phyloP scores from a whole-genome alignment of 306 rosid genomes.

The Amphicarpaea edgeworthii region DNA sequence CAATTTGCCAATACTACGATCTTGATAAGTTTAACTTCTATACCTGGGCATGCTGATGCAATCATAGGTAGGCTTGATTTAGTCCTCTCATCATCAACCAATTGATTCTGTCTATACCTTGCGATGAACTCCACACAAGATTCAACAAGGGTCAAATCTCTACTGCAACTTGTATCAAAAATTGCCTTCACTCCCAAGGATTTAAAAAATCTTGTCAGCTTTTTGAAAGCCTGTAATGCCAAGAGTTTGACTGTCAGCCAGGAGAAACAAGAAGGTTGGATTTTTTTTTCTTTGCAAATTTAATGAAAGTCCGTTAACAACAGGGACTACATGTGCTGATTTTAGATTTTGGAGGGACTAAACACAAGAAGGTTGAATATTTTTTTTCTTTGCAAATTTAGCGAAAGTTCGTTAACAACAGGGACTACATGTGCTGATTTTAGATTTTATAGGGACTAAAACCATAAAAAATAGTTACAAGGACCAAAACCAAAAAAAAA shows the following conservation, averaged over 20 bases:
- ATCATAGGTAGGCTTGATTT: conserved; percentile 78
- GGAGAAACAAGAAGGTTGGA: conserved; percentile 3
- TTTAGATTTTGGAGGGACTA: neutral
- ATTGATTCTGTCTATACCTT: conserved; percentile 70
- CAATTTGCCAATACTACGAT: conserved; percentile 24
- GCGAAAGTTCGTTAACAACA: neutral
- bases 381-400: too few relatives aligned
- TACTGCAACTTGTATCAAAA: conserved; percentile 90
- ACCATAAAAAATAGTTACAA: too few relatives aligned
- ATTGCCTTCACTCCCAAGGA: conserved; percentile 89
- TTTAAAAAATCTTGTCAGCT: conserved; percentile 80
- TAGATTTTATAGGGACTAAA: neutral
- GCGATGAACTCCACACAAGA: conserved; percentile 82
- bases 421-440: neutral
- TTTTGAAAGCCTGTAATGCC: conserved; percentile 71
- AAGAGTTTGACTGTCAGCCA: conserved; percentile 21
- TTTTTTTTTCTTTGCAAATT: neutral
- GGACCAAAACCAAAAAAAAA: too few relatives aligned
- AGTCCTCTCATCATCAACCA: conserved; percentile 53
- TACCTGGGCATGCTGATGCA: conserved; percentile 98
- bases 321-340: neutral
- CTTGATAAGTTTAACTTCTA: conserved; percentile 31
- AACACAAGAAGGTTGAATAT: conserved; percentile 7
- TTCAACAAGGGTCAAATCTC: conserved; percentile 86
- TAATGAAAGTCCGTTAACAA: neutral